Evolutionary conservation across 2,329 filamentous ascomycete species (phyloP), one percentile per base, ranked within the genome.

Genomic region (Pseudopithomyces maydicus): DNA sequence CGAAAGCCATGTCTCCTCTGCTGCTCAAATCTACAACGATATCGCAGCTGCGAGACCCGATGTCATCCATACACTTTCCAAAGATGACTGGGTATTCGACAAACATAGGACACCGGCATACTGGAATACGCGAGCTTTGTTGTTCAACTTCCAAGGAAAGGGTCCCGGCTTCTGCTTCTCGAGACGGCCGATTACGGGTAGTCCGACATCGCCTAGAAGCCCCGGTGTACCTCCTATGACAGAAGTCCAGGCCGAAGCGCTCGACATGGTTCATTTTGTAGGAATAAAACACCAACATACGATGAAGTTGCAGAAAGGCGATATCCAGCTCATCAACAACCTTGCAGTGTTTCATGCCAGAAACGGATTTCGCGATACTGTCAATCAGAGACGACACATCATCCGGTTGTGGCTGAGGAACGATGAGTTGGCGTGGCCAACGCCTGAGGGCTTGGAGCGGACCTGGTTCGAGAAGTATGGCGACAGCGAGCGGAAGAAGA

Each of bases 291-390:
- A 70, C 52, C 62, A 63, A 19, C 49, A 79, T 0, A 67, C 69
- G 0, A 62, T 77, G 5, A 64, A 72, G 17, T 71, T 78, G 22
- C 66, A 69, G 43, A 65, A 68, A 22, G 67, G 76, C 60, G 69
- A 82, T 62, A 70, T 82, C 12, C 79, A 80, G 61, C 81, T 78
- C 48, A 70, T 78, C 35, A 82, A 82, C 59, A 82, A 82, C 43
- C 55, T 82, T 17, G 77, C 73, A n/a, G 74, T 81, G 23, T 79
- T 82, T 56, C 79, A 82, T 66, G 77, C 38, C 10, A n/a, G 38
- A 19, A 41, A 41, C n/a, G 38, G 38, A 4, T 41, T 41, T 17
- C 2, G 38, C 2, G 38, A 41, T 19, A 41, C 15, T 10, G n/a
- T 19, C 14, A 41, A 17, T 15, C 38, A 41, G 10, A 17, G 38